Evolutionary conservation across 2,329 filamentous ascomycete species (phyloP), one percentile per base, ranked within the genome.

Genomic region (Talaromyces marneffei): DNA sequence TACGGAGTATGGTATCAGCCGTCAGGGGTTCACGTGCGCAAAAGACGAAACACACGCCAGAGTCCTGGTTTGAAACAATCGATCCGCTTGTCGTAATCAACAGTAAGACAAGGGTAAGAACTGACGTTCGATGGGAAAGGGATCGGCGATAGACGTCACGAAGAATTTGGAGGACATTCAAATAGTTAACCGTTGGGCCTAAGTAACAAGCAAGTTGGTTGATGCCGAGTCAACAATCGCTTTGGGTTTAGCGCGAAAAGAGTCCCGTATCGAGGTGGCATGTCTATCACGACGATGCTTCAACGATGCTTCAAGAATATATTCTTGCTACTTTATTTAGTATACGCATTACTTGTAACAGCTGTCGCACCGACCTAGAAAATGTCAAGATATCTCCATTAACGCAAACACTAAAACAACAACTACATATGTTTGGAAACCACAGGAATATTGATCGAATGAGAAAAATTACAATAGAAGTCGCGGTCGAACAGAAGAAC

Each of bases 21-120:
- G 60, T 59, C 60, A 62, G 60, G 60, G 60, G 60, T 62, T 62
- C 60, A 59, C 60, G 60, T 62, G 60, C 55, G 60, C 54, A 62
- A 40, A 35, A 52, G 60, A 37, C 53, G 60, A 62, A 62, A 62
- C 60, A 59, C 60, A 39, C 56, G 60, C 55, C 23, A 7, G n/a
- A 18, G 50, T 23, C 18, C 27, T 29, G 35, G 44, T 44, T 59
- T 23, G 27, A n/a, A 55, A 58, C 20, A 55, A 55, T 39, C 33
- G n/a, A 40, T 8, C 29, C 29, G 8, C 48, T 52, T 52, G 29
- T 35, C 29, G 10, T 52, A 20, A 12, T 18, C 48, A 20, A 23
- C 29, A 8, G 4, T 29, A 52, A 16, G 29, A 35, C 29, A 33
- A 35, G 48, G 14, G 8, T 18, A 14, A 14, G 23, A 20, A 12